Conservation (phyloP, 2,329 filamentous ascomycete genomes). For the Rhinocladiella mackenziei region DNA sequence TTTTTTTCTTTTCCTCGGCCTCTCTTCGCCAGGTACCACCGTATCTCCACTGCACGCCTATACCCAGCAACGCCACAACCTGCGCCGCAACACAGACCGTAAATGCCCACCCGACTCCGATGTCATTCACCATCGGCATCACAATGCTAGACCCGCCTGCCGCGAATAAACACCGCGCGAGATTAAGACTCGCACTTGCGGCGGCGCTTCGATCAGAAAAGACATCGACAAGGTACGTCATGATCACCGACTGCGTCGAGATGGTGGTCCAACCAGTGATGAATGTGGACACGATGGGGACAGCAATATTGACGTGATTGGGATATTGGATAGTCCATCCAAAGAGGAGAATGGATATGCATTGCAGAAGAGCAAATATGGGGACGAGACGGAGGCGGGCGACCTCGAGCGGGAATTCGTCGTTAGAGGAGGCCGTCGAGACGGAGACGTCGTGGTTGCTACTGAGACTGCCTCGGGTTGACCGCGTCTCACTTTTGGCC, state of each 20-base stretch:
- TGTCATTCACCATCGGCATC: conserved; percentile 46
- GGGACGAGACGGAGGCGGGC: conserved; percentile 51
- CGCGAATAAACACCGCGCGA: conserved; percentile 50
- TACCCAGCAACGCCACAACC: background rate
- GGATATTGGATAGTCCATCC: conserved; percentile 51
- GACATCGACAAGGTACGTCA: conserved; percentile 53
- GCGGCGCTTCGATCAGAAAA: conserved; percentile 49
- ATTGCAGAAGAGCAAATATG: conserved; percentile 45
- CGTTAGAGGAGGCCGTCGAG: conserved; percentile 14
- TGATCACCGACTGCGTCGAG: conserved; percentile 48
- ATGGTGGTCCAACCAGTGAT: conserved; percentile 51
- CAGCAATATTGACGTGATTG: conserved; percentile 43
- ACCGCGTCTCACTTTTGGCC: conserved; percentile 2
- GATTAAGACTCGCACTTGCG: conserved; percentile 51
- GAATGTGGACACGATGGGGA: conserved; percentile 51
- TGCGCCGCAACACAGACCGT: conserved; percentile 1
- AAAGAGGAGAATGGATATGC: conserved; percentile 47
- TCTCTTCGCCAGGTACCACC: background rate
- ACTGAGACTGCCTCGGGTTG: background rate
- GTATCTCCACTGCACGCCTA: background rate
- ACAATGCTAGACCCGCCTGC: conserved; percentile 50
- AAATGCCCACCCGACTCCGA: conserved; percentile 43
- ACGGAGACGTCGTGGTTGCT: background rate
- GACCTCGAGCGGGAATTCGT: conserved; percentile 47
- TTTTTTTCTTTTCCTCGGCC: background rate